These are phyloP conservation scores for Populus simonii DNA, from an alignment of 345 rosid genomes.

Conservation along the genomic window DNA sequence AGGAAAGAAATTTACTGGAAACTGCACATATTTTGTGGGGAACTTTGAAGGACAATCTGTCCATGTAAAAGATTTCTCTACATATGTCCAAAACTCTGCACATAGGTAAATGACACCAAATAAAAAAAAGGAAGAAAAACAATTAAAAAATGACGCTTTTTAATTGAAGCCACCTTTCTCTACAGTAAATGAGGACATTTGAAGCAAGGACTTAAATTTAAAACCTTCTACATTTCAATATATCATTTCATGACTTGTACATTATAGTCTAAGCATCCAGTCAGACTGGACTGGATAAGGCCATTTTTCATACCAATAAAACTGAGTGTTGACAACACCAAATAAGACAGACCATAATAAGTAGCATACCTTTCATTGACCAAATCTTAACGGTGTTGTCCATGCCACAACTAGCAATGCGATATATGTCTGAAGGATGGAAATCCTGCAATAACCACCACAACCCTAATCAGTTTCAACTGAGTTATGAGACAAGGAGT, in stretches of 20 bases:
- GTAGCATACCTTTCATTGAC: slow-evolving; percentile 85
- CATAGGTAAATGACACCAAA: slow-evolving; percentile 9
- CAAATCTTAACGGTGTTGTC: slow-evolving; percentile 91
- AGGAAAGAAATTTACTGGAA: slow-evolving; percentile 61
- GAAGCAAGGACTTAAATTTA: background rate
- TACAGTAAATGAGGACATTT: too few species aligned
- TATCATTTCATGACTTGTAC: background rate
- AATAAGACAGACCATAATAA: background rate
- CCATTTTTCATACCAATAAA: background rate
- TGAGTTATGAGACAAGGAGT: background rate
- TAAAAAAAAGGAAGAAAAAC: background rate
- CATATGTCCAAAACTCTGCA: slow-evolving; percentile 93
- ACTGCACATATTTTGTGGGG: slow-evolving; percentile 90
- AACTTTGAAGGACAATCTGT: slow-evolving; percentile 84
- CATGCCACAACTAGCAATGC: slow-evolving; percentile 95
- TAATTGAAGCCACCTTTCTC: too few species aligned
- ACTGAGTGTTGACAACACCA: background rate
- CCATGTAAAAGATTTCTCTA: slow-evolving; percentile 96
- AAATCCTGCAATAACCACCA: slow-evolving; percentile 60
- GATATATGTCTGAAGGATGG: slow-evolving; percentile 82
- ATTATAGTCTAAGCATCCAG: too few species aligned
- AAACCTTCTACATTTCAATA: background rate
- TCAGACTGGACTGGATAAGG: background rate
- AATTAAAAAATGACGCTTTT: background rate
- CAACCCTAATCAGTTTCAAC: background rate